Evolutionary conservation across 495 filamentous ascomycete genomes (phyloP), one percentile per base, ranked within the genome.

Genomic region (Xylona heveae): DNA sequence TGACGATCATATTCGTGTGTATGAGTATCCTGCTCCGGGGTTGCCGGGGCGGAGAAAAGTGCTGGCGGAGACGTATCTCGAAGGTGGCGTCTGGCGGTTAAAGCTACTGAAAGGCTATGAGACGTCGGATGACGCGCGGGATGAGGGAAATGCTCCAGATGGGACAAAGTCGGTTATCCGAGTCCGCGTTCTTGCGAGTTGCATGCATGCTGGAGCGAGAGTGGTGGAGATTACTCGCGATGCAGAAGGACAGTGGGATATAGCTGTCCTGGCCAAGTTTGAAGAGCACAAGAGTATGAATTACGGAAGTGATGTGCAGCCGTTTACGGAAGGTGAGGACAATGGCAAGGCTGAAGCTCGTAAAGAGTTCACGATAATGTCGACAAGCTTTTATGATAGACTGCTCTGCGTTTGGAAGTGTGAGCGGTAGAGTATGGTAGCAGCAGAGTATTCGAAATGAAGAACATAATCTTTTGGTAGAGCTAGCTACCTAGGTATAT

Each of bases 251-350:
- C 40, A 52, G n/a, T 82, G 73, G 62, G 44, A 45, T 10, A 74
- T 83, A 41, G 53, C 64, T 30, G 59, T 85, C 10, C 38, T 91
- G 24, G 74, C 66, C 2, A 63, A 63, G 40, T 88, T 88, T 44
- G 78, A 77, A 35, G 79, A 83, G 48, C 81, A 94, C 52, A 58
- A 79, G 54, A 93, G 82, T 48, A 91, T 95, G 85, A 88, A 85
- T 43, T 97, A 97, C 50, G 85, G 74, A 9, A 77, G 78, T 38
- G 81, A 82, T 55, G 64, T 76, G 18, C 68, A 72, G 52, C 54
- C 59, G 29, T 23, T 18, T 37, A 38, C 36, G 38, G 34, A 17
- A 24, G 29, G 6, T 38, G 36, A 15, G 20, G 21, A 27, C 12
- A 15, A 28, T 19, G 30, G 28, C n/a, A 26, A 18, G 13, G 24